phyloP scores from a whole-genome alignment of 495 filamentous ascomycete genomes.

The Sphaerosporella brunnea region DNA sequence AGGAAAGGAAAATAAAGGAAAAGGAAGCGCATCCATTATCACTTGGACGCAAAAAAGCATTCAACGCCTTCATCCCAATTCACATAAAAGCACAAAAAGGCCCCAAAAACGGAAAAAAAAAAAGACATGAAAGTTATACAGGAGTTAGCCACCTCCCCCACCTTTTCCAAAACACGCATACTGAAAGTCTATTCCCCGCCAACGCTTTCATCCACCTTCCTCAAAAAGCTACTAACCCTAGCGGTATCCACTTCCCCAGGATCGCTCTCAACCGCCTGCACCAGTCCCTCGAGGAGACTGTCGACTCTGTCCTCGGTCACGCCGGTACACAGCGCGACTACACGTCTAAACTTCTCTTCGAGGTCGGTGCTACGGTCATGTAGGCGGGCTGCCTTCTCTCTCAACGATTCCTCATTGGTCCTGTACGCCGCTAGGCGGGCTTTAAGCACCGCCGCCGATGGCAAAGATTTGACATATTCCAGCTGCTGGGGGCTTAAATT shows the following conservation, averaged over 20 bases:
- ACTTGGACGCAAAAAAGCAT: too few relatives aligned
- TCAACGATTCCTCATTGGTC: constrained; percentile 31
- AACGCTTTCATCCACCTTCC: constrained; percentile 36
- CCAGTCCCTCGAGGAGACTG: constrained; percentile 39
- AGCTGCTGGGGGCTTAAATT: constrained; percentile 14
- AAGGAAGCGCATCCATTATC: too few relatives aligned
- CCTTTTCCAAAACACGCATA: too few relatives aligned
- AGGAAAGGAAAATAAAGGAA: too few relatives aligned
- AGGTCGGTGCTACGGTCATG: constrained; percentile 45
- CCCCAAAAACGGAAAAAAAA: too few relatives aligned
- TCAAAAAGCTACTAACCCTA: constrained; percentile 53
- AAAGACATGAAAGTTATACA: too few relatives aligned
- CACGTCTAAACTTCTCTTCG: constrained; percentile 49
- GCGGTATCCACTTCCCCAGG: constrained; percentile 48
- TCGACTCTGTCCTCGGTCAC: constrained; percentile 48
- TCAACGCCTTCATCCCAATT: too few relatives aligned
- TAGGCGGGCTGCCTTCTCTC: constrained; percentile 33
- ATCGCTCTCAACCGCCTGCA: constrained; percentile 58
- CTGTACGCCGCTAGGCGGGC: constrained; percentile 32
- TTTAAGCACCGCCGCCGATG: constrained; percentile 16
- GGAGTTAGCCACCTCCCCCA: too few relatives aligned
- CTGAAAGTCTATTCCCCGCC: constrained; percentile 15
- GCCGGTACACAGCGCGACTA: constrained; percentile 52
- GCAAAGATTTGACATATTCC: constrained; percentile 16
- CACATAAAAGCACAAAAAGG: too few relatives aligned